Conservation (phyloP, 306 rosid species). For the Arachis stenosperma region DNA sequence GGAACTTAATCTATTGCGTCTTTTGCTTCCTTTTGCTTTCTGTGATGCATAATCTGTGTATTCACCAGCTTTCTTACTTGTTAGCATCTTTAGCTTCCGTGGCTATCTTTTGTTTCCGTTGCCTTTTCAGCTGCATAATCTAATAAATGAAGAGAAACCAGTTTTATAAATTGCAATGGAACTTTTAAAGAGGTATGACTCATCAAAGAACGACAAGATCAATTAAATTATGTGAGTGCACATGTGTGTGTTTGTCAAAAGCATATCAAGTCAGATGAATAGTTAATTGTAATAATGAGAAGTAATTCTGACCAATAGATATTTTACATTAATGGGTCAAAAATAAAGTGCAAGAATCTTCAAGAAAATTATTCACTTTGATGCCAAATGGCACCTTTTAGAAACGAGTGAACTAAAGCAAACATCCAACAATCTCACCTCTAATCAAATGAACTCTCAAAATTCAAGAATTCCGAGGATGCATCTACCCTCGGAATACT, state of each 20-base stretch:
- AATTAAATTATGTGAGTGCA: background rate
- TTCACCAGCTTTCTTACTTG: too few relatives aligned
- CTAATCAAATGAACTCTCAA: background rate
- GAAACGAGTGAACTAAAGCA: slow-evolving; percentile 21
- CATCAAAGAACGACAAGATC: background rate
- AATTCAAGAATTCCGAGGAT: slow-evolving; percentile 3
- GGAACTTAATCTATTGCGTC: too few relatives aligned
- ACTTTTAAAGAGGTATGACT: background rate
- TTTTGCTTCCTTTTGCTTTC: too few relatives aligned
- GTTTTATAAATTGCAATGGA: background rate
- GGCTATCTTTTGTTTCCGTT: too few relatives aligned
- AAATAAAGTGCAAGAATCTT: slow-evolving; percentile 16
- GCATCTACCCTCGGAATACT: background rate
- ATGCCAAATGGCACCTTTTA: background rate
- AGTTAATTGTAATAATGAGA: too few relatives aligned
- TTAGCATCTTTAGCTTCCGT: too few relatives aligned
- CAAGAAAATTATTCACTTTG: slow-evolving; percentile 27
- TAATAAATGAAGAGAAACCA: background rate
- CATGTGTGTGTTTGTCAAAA: background rate
- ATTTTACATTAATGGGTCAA: too few relatives aligned
- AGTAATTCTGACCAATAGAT: too few relatives aligned
- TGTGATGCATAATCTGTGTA: too few relatives aligned
- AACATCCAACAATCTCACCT: slow-evolving; percentile 14
- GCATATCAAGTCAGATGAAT: background rate
- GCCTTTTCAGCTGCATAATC: too few relatives aligned